Evolutionary conservation across 345 rosid species (phyloP), one percentile per base, ranked within the genome.

Genomic region (Rhodomyrtus tomentosa): DNA sequence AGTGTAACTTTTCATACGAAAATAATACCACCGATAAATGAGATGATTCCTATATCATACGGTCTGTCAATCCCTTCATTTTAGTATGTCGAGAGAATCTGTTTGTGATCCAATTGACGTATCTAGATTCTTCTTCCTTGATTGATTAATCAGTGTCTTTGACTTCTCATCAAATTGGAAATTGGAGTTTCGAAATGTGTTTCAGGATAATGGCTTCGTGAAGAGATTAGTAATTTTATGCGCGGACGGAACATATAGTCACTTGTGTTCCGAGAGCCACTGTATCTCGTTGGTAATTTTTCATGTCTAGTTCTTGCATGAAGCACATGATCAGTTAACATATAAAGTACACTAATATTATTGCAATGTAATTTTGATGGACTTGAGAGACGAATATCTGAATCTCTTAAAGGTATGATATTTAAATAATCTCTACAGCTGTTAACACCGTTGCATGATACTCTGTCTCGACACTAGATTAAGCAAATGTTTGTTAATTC

Each of bases 41-140:
- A 18, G 21, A 53, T 3, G 24, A 53, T 20, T 14, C 3, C 13
- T 14, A n/a, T 6, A 5, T 56, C 13, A 56, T n/a, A 56, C 2
- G 0, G 11, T 15, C 3, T 0, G 8, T n/a, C 68, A 56, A 2
- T 56, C 0, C 73, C 0, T 3, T 59, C 18, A 0, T 59, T 3
- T 27, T 16, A 27, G 1, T 3, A 29, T 27, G 9, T 27, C 18
- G 0, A 59, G n/a, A 1, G 21, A 29, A 59, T 27, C 2, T 29
- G 2, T 1, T 29, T 15, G 21, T 27, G 0, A 59, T 59, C 27
- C 0, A 4, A 59, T 59, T 29, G 10, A 27, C 21, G 29, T 59
- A 20, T 27, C 8, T 27, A 15, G 20, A 0, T 59, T 27, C 4
- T 59, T 27, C 38, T 59, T 36, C 21, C 38, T 27, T 59, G 0